Evolutionary conservation across 2,329 filamentous ascomycete species (phyloP).

Genomic region (Ophiostoma novo-ulmi): DNA sequence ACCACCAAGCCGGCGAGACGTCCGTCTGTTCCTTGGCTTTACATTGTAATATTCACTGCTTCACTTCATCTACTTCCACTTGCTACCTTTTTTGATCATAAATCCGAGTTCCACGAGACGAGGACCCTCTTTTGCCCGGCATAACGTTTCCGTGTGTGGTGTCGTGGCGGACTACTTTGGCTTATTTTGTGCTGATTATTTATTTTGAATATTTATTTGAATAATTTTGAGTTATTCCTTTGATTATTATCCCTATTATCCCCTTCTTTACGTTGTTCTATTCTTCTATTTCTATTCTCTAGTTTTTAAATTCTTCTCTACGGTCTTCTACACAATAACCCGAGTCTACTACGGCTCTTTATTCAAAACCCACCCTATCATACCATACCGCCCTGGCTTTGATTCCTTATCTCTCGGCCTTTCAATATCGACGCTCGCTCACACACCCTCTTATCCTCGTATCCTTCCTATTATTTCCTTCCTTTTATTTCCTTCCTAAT

Average conservation of each 20-base stretch:
- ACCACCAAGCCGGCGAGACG: neutral
- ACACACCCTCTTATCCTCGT: neutral
- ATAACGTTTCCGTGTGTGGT: neutral
- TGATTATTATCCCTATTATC: neutral
- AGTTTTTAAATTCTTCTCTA: neutral
- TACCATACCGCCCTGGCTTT: neutral
- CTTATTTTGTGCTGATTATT: neutral
- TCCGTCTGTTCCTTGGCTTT: neutral
- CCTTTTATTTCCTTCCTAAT: neutral
- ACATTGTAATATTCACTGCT: neutral
- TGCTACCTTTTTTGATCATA: neutral
- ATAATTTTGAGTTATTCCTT: neutral
- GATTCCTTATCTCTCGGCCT: conserved; percentile 14
- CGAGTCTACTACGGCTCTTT: neutral
- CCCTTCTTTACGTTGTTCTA: neutral
- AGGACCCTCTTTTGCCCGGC: conserved; percentile 4
- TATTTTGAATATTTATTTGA: neutral
- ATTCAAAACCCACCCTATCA: conserved; percentile 3
- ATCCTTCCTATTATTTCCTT: neutral
- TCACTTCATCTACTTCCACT: neutral
- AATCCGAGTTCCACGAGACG: neutral
- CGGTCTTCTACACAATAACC: neutral
- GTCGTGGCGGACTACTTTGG: neutral
- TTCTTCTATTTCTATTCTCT: neutral
- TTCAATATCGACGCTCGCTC: conserved; percentile 11